These are phyloP conservation scores for Vaccinium macrocarpon DNA, from an alignment of 148 eudicot genomes.

Conservation along the genomic window DNA sequence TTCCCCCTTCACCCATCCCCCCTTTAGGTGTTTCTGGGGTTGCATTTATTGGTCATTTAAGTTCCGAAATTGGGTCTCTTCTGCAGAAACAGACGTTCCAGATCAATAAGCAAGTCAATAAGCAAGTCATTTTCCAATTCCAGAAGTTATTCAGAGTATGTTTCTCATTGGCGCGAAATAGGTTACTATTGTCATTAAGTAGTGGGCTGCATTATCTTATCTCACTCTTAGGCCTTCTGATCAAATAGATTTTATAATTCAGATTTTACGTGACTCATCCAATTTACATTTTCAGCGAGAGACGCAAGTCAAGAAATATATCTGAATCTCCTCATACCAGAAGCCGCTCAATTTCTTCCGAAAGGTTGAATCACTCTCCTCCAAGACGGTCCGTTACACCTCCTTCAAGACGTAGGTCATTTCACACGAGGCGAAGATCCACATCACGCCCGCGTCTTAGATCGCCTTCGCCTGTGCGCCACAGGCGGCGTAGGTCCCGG, in stretches of 20 bases:
- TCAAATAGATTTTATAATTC: neutral
- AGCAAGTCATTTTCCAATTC: slow-evolving; percentile 70
- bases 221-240: slow-evolving; percentile 1
- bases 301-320: slow-evolving; percentile 56
- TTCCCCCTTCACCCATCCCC: neutral
- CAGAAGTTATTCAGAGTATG: slow-evolving; percentile 70
- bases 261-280: neutral
- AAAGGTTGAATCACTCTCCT: slow-evolving; percentile 39
- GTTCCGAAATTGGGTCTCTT: slow-evolving; percentile 5
- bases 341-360: slow-evolving; percentile 58
- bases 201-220: neutral
- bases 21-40: neutral
- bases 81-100: slow-evolving; percentile 47
- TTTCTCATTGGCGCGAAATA: slow-evolving; percentile 6
- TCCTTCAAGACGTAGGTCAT: slow-evolving; percentile 33
- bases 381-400: slow-evolving; percentile 60
- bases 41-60: neutral
- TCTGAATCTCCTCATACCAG: slow-evolving; percentile 59
- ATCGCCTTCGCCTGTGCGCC: slow-evolving; percentile 32
- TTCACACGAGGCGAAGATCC: slow-evolving; percentile 29
- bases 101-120: slow-evolving; percentile 58
- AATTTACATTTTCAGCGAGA: slow-evolving; percentile 39
- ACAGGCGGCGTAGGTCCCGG: slow-evolving; percentile 31
- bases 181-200: neutral
- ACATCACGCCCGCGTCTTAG: slow-evolving; percentile 28